Evolutionary conservation across 345 rosid species (phyloP), one percentile per base, ranked within the genome.

Genomic region (Gossypium anomalum): DNA sequence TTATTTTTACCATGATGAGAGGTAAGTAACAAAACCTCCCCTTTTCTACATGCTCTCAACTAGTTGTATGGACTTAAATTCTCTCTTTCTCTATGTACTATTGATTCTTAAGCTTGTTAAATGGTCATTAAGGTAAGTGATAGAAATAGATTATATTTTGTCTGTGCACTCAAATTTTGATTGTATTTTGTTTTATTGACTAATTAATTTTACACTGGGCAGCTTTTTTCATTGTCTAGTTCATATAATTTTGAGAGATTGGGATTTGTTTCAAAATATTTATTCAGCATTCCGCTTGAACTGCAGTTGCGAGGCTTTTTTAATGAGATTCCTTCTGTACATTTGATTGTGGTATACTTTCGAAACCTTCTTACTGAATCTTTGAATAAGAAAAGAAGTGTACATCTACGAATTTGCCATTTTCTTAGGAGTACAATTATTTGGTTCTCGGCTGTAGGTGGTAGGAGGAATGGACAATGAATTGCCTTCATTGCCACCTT

Each of bases 391-490:
- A 76, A 48, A 23, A 64, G 48, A 23, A 75, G 53, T 60, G 34
- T 75, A 16, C 25, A 27, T 58, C 14, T 58, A 52, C 20, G n/a
- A 29, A 27, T 64, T 71, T 43, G 41, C 51, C 51, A 16, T 78
- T 74, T 59, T 60, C 14, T 61, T 67, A 47, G 44, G 72, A 69
- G 17, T 51, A 12, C 23, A 59, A 44, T 63, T 11, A 77, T 48
- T 79, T 78, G 20, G 70, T 76, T 71, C 65, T 77, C 57, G 68
- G 47, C 60, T 70, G 67, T 76, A 95, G 99, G 98, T 95, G 82
- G 97, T 95, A 80, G 99, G 93, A 57, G 99, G 99, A 72, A 77
- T 88, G 57, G 89, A 88, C 78, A 94, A 93, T 76, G 84, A 86
- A 77, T 74, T 93, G 77, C 98, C 97, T 75, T 91, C 91, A 25